Evolutionary conservation across 495 filamentous ascomycete genomes (phyloP).

Genomic region (Neurospora discreta): DNA sequence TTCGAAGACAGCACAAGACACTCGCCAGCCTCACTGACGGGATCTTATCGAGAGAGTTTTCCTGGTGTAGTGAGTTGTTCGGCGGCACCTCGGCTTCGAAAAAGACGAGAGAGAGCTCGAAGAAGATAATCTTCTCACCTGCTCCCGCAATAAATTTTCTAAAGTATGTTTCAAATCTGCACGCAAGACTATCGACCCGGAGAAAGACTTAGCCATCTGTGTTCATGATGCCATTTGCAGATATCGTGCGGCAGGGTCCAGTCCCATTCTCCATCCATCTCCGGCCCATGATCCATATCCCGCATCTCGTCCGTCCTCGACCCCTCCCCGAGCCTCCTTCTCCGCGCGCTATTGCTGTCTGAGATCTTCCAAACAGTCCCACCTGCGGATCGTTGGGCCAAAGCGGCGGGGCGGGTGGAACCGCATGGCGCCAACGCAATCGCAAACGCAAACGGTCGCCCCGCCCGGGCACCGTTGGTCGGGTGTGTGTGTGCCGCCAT

Average conservation of each 20-base stretch:
- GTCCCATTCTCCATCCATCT: not conserved
- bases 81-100: not conserved
- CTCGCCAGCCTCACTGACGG: not conserved
- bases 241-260: not conserved
- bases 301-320: constrained; percentile 6
- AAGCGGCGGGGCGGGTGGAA: not conserved
- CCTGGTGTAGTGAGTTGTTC: not conserved
- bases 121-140: not conserved
- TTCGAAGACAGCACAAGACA: not conserved
- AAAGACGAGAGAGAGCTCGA: not conserved
- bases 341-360: not conserved
- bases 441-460: not conserved
- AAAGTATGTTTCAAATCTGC: not conserved
- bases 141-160: not conserved
- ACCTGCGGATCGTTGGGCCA: not conserved
- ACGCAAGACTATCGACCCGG: not conserved
- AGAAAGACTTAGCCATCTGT: not conserved
- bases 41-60: not conserved
- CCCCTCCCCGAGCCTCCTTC: constrained; percentile 20
- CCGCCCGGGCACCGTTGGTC: not conserved
- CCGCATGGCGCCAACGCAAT: not conserved
- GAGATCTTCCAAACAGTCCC: not conserved
- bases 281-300: not conserved
- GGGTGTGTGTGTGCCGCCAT: too few relatives aligned
- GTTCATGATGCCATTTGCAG: not conserved